Evolutionary conservation across 2,329 filamentous ascomycete genomes (phyloP), one percentile per base, ranked within the genome.

Genomic region (Alternaria incomplexa): DNA sequence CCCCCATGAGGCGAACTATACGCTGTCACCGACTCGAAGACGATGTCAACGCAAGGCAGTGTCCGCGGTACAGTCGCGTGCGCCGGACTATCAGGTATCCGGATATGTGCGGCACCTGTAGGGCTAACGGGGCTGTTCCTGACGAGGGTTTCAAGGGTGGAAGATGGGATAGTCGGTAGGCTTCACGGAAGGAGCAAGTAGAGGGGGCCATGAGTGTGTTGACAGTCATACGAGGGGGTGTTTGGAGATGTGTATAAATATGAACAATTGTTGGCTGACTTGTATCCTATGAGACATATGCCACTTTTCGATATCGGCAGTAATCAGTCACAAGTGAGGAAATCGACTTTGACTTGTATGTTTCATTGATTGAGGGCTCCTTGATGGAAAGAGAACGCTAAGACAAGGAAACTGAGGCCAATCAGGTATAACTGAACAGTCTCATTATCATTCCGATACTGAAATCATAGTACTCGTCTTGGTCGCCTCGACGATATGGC

Each of bases 111-210:
- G 11, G 4, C 30, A 11, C 4, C 12, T 60, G 52, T 56, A 22
- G 51, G 12, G 23, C 11, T 5, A 32, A 17, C 15, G 51, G 51
- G 6, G 44, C 40, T 8, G 15, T 26, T 17, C 43, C 40, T 11
- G 58, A 60, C 40, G 58, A 60, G 23, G 51, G 58, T 3, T 60
- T 56, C 13, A 48, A 44, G n/a, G n/a, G 12, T 6, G 58, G 51
- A 12, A 50, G 51, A 17, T 56, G 43, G 30, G 51, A 52, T 40
- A 40, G 9, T 15, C 48, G 58, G 7, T 56, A 53, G 25, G 45
- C 3, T 55, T 9, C 28, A 5, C 7, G 17, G 26, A 15, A 10
- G 10, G 26, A 15, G 6, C 13, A 15, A 36, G 30, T 13, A 36
- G 13, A 32, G 30, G 12, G 30, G 13, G 12, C 4, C 13, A 32